A percentile compares a stretch with the other conserved stretches of the same genome.
phyloP scores from a whole-genome alignment of 1,284 basidiomycete genomes.

The Pseudomicrostroma phylloplanum region DNA sequence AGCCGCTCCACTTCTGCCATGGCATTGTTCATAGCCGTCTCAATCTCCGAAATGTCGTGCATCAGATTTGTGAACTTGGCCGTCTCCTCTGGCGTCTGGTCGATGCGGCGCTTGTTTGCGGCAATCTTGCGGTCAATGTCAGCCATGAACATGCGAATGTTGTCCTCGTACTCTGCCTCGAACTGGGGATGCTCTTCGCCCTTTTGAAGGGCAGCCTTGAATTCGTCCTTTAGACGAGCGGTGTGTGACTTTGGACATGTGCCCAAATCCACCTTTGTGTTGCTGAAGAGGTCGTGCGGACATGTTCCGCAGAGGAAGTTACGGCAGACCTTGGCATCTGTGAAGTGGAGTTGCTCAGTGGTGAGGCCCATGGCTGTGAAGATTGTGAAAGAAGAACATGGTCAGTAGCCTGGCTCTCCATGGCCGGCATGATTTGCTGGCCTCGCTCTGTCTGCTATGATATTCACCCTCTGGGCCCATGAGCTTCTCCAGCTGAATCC shows the following conservation, averaged over 20 bases:
- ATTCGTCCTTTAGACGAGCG: conserved; percentile 87
- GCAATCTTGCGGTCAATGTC: conserved; percentile 96
- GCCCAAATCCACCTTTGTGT: conserved; percentile 99
- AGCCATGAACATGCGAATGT: conserved; percentile 90
- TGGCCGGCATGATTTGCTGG: background rate
- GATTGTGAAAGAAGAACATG: background rate
- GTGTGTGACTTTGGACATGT: conserved; percentile 95
- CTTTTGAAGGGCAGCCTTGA: conserved; percentile 64
- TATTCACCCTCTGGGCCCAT: conserved; percentile 47
- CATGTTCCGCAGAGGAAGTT: conserved; percentile 98
- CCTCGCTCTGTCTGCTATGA: background rate
- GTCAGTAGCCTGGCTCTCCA: background rate
- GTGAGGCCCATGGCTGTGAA: conserved; percentile 43
- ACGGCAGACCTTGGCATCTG: conserved; percentile 96
- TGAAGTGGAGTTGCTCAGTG: conserved; percentile 70
- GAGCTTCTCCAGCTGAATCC: conserved; percentile 72
- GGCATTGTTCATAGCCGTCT: conserved; percentile 93
- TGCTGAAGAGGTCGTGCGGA: conserved; percentile 93
- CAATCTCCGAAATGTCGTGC: conserved; percentile 98
- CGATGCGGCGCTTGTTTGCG: conserved; percentile 83
- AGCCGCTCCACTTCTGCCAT: conserved; percentile 95
- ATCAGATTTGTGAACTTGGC: conserved; percentile 97
- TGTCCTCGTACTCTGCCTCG: conserved; percentile 67
- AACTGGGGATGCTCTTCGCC: conserved; percentile 52
- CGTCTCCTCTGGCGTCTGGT: conserved; percentile 99